Percentiles rank a stretch among this genome's conserved stretches.
Evolutionary conservation across 75 land plant genomes (phyloP).

Genomic region (Cryptomeria japonica): DNA sequence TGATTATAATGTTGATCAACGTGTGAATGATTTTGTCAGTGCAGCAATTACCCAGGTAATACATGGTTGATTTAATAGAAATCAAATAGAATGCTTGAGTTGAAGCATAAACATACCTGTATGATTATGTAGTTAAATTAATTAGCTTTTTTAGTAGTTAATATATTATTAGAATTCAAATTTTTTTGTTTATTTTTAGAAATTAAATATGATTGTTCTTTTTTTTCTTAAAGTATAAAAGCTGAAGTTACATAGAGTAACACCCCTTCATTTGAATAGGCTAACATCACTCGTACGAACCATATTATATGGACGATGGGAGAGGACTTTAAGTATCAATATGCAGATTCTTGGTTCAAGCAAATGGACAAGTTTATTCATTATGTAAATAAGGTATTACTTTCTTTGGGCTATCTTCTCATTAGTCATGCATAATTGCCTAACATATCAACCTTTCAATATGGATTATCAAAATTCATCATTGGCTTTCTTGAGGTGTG

Average conservation of each 20-base stretch:
- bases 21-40: conserved; percentile 60
- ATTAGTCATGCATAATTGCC: neutral
- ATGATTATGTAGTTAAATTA: neutral
- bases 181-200: neutral
- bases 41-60: conserved; percentile 60
- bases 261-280: conserved; percentile 35
- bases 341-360: conserved; percentile 92
- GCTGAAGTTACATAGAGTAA: neutral
- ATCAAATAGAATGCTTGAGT: neutral
- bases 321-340: conserved; percentile 86
- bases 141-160: neutral
- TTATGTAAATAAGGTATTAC: conserved; percentile 78
- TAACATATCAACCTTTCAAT: neutral
- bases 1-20: conserved; percentile 68
- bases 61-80: neutral
- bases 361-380: conserved; percentile 92
- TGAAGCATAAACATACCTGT: neutral
- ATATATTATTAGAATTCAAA: neutral
- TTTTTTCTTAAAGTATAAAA: neutral
- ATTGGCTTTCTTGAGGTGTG: neutral
- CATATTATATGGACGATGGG: conserved; percentile 99
- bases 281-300: conserved; percentile 76
- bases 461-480: neutral
- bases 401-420: neutral
- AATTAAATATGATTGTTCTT: neutral